These are phyloP conservation scores for Closterium sp. DNA, from an alignment of 139 green algal genomes.

Conservation along the genomic window DNA sequence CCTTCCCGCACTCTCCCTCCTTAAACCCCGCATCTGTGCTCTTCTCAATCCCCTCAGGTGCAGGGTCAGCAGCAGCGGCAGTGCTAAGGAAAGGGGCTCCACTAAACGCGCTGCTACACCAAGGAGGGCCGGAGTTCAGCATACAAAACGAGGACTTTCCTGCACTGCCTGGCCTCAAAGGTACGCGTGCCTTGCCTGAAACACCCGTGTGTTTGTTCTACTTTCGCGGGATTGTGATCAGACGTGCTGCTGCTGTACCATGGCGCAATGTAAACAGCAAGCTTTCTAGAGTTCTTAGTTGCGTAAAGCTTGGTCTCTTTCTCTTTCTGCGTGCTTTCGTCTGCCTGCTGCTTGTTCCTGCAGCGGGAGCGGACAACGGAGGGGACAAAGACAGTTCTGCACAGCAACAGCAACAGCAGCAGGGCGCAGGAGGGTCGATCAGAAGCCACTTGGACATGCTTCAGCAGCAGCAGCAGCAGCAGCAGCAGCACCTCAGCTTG, in stretches of 20 bases:
- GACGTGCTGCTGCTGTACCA: no score
- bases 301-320: no score
- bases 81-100: slow-evolving; percentile 29
- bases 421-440: not conserved
- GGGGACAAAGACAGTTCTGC: not conserved
- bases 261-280: no score
- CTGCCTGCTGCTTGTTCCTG: not conserved
- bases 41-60: not conserved
- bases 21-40: not conserved
- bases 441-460: not conserved
- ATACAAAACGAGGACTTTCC: slow-evolving; percentile 57
- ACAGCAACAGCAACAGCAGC: not conserved
- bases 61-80: slow-evolving; percentile 1
- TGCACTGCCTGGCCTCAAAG: slow-evolving; percentile 49
- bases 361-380: not conserved
- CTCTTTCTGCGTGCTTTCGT: not conserved
- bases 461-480: slow-evolving; percentile 29
- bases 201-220: no score
- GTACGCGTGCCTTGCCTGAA: slow-evolving; percentile 32
- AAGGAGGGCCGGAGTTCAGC: slow-evolving; percentile 46
- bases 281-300: no score
- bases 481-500: slow-evolving; percentile 42
- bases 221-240: no score
- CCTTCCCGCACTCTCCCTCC: no score
- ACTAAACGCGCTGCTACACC: slow-evolving; percentile 36